Percentiles rank a stretch among this genome's conserved stretches.
Evolutionary conservation across 2,329 filamentous ascomycete species (phyloP).

Genomic region (Fusarium euwallaceae): DNA sequence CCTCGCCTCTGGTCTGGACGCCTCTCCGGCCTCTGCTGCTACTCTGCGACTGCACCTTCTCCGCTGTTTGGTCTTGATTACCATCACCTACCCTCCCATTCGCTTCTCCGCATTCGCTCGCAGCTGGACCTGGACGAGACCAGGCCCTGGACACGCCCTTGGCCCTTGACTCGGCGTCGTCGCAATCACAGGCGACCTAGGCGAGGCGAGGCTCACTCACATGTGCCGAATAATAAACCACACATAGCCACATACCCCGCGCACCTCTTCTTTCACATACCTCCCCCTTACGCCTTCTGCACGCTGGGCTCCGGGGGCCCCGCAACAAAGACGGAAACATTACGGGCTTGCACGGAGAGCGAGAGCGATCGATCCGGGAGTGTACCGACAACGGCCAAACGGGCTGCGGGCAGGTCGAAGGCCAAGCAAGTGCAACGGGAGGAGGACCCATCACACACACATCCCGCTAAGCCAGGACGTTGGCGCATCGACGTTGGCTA

Average conservation of each 20-base stretch:
- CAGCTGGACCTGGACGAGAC: neutral
- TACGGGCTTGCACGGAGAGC: slow-evolving; percentile 27
- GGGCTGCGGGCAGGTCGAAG: neutral
- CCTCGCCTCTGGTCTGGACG: neutral
- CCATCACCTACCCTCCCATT: slow-evolving; percentile 13
- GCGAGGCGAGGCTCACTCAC: slow-evolving; percentile 20
- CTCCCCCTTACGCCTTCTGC: slow-evolving; percentile 11
- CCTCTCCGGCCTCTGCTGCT: neutral
- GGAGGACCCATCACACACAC: neutral
- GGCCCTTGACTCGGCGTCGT: slow-evolving; percentile 28
- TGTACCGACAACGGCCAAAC: slow-evolving; percentile 7
- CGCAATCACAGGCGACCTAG: slow-evolving; percentile 21
- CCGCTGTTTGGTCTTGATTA: slow-evolving; percentile 5
- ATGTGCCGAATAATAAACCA: slow-evolving; percentile 30
- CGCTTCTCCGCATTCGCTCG: slow-evolving; percentile 22
- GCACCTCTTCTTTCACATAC: slow-evolving; percentile 19
- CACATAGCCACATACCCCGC: slow-evolving; percentile 31
- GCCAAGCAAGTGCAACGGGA: neutral
- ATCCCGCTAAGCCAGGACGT: neutral
- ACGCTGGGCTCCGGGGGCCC: slow-evolving; percentile 26
- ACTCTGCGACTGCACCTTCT: neutral
- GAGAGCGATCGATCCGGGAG: slow-evolving; percentile 10
- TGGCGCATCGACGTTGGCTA: slow-evolving; percentile 2
- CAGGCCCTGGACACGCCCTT: slow-evolving; percentile 12
- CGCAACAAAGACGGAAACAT: slow-evolving; percentile 36